Evolutionary conservation across 2,329 filamentous ascomycete genomes (phyloP), one percentile per base, ranked within the genome.

Genomic region (Torrubiellomyces zombiae): DNA sequence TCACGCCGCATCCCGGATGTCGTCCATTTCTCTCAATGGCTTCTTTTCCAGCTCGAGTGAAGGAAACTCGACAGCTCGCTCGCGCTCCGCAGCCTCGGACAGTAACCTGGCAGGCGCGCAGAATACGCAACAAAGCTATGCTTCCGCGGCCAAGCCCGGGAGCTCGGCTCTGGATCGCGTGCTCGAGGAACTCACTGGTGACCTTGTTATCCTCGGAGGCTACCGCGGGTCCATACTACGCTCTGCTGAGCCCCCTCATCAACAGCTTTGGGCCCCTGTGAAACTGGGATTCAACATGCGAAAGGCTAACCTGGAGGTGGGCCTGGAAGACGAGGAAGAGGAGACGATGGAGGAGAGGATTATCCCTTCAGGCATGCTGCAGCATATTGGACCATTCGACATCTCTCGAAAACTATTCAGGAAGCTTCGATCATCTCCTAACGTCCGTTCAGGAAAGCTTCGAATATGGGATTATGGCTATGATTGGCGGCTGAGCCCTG

Each of bases 251-350:
- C 67, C 78, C 7, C 77, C 79, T 4, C 71, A 86, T 41, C 72
- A 82, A n/a, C 82, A 92, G 44, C 55, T 93, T 0, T 95, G 86
- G 86, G 80, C 91, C 2, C 85, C 85, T 0, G 75, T 94, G 42
- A 94, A 94, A 49, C 75, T 93, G 15, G 85, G 86, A 1, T 55
- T 95, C 25, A 93, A 92, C 38, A 67, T 94, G 32, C 75, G 85
- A 28, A 93, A 89, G 44, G 85, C 86, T 3, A 81, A 95, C 44
- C 60, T 95, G 4, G 82, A 92, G 45, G 75, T 95, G 7, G 85
- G 83, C 0, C 53, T 94, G 4, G 65, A 78, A 9, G 69, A 69
- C 2, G 76, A 83, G 38, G 85, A 91, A 28, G 86, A 94, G 41
- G 76, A 82, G 38, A 64, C 56, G 5, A 89, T 89, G 71, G 71